Evolutionary conservation across 139 green algal genomes (phyloP).

Genomic region (Pleodorina starrii): DNA sequence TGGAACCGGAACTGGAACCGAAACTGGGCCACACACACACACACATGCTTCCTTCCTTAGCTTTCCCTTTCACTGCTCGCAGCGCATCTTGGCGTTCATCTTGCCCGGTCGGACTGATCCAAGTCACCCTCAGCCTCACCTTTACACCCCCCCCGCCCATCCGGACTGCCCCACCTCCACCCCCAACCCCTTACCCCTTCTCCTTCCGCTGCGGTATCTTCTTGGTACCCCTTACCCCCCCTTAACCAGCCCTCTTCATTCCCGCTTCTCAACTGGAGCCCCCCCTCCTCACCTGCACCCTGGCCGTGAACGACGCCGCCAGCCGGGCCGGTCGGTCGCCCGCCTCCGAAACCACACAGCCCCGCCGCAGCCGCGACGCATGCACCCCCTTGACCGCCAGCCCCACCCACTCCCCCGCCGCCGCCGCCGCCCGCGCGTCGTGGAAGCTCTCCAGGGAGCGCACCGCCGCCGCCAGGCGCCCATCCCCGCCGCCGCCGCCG

Average conservation of each 20-base stretch:
- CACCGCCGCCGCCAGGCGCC: not conserved
- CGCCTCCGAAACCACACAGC: conserved; percentile 78
- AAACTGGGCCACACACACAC: not conserved
- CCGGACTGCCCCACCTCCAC: not conserved
- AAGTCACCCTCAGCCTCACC: not conserved
- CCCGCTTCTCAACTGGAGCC: no score
- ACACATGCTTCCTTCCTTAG: no score
- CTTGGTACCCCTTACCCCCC: no score
- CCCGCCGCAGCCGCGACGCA: conserved; percentile 75
- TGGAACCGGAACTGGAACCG: not conserved
- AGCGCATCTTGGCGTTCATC: no score
- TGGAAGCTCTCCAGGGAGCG: conserved; percentile 20
- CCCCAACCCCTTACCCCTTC: not conserved
- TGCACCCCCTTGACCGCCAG: conserved; percentile 80
- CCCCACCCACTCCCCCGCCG: conserved; percentile 85
- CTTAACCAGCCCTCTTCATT: no score
- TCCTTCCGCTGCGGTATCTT: no score
- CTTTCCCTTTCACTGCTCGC: no score
- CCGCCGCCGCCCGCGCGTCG: conserved; percentile 45
- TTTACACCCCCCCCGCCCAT: not conserved
- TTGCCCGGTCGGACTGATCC: no score
- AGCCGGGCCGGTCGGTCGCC: conserved; percentile 80
- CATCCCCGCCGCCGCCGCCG: not conserved
- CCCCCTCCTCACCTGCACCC: conserved; percentile 42
- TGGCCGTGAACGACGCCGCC: conserved; percentile 73